Evolutionary conservation across 2,329 filamentous ascomycete genomes (phyloP).

Genomic region (Tolypocladium ovalisporum): DNA sequence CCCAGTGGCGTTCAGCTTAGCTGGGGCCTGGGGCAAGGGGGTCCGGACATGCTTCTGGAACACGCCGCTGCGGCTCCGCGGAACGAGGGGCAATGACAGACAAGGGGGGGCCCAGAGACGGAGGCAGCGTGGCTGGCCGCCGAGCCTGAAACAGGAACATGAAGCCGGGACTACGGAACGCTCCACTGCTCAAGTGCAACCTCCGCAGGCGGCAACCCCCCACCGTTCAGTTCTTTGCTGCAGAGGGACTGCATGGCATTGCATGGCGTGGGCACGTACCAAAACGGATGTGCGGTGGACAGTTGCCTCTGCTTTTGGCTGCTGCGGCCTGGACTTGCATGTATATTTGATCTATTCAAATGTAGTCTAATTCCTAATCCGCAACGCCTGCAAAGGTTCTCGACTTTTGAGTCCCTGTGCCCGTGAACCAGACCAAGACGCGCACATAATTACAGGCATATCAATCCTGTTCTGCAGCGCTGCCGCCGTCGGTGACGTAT

Average conservation of each 20-base stretch:
- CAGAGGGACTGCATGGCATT: neutral
- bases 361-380: neutral
- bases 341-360: neutral
- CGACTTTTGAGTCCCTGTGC: neutral
- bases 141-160: conserved; percentile 1
- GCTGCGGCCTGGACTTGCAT: neutral
- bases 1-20: neutral
- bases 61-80: neutral
- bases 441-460: too few relatives aligned
- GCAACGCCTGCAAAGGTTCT: neutral
- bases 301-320: neutral
- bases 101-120: neutral
- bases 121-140: neutral
- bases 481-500: neutral
- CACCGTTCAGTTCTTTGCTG: neutral
- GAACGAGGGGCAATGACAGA: neutral
- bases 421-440: neutral
- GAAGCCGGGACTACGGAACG: neutral
- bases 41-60: neutral
- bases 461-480: neutral
- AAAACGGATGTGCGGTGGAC: neutral
- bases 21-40: neutral
- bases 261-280: neutral
- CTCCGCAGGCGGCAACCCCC: neutral
- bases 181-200: neutral